Conservation (phyloP, 2,329 filamentous ascomycete species). For the Hypomyces rosellus region DNA sequence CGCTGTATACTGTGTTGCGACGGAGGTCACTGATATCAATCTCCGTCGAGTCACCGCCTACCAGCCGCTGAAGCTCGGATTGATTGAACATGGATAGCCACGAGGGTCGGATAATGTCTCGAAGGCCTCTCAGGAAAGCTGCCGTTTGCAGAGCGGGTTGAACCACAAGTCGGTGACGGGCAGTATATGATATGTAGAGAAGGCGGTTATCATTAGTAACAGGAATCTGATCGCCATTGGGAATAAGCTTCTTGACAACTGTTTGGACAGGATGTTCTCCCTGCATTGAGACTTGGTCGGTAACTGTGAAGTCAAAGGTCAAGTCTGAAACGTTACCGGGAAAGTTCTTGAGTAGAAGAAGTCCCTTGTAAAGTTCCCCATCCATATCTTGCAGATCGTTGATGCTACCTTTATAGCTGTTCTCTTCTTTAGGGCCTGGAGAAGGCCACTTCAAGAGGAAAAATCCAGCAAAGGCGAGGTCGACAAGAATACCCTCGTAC, state of each 20-base stretch:
- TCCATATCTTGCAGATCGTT: constrained; percentile 93
- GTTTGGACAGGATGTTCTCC: constrained; percentile 45
- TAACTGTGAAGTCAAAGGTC: constrained; percentile 81
- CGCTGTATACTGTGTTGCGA: constrained; percentile 77
- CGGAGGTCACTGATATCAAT: constrained; percentile 86
- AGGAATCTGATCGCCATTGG: constrained; percentile 65
- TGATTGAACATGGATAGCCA: constrained; percentile 99
- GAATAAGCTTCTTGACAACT: constrained; percentile 67
- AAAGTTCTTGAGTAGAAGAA: constrained; percentile 79
- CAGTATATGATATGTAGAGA: constrained; percentile 90
- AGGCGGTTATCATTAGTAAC: constrained; percentile 91
- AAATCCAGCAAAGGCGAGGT: constrained; percentile 89
- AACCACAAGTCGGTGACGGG: constrained; percentile 74
- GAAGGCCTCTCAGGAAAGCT: constrained; percentile 80
- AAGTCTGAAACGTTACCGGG: constrained; percentile 65
- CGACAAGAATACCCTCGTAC: constrained; percentile 92
- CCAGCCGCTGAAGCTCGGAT: constrained; percentile 83
- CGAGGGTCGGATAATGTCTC: constrained; percentile 78
- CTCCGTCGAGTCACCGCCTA: constrained; percentile 78
- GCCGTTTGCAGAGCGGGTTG: constrained; percentile 78
- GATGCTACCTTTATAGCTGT: constrained; percentile 81
- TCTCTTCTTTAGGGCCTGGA: constrained; percentile 55
- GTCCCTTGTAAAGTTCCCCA: constrained; percentile 80
- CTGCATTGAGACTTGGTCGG: constrained; percentile 54
- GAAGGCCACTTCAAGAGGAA: constrained; percentile 94